Percentiles rank a stretch among this genome's conserved stretches.
Evolutionary conservation across 202 grass and related monocot species (phyloP).

Genomic region (Zoysia matrella): DNA sequence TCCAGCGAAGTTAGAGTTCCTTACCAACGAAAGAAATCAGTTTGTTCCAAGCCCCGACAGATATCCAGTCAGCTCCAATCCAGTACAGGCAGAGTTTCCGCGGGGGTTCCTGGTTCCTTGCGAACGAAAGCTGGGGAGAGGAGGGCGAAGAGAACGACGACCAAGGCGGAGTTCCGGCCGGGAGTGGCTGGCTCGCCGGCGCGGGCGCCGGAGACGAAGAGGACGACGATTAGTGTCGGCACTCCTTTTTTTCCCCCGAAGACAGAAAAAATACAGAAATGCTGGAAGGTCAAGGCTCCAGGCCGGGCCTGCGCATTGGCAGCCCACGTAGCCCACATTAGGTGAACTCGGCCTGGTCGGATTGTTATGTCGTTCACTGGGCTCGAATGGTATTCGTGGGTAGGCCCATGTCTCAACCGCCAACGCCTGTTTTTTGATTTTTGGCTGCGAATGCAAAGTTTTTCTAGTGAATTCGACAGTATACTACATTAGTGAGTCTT

Average conservation of each 20-base stretch:
- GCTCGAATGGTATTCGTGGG: not conserved
- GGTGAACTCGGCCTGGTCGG: not conserved
- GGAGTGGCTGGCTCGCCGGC: not conserved
- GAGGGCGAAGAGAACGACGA: not conserved
- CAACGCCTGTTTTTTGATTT: not conserved
- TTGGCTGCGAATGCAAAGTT: not conserved
- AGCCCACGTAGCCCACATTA: not conserved
- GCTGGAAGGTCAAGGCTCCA: not conserved
- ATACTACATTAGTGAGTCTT: too few species aligned
- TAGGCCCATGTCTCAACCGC: not conserved
- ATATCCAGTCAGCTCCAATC: not conserved
- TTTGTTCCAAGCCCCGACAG: not conserved
- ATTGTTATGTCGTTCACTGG: not conserved
- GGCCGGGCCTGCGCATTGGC: not conserved
- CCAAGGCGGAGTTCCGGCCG: not conserved
- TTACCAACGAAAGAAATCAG: not conserved
- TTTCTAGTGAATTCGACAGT: too few species aligned
- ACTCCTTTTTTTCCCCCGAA: too few species aligned
- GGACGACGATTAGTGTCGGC: not conserved
- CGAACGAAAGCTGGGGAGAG: not conserved
- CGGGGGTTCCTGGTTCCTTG: too few species aligned
- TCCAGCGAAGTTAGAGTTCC: constrained; percentile 19
- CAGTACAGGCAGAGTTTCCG: not conserved
- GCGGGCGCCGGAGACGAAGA: not conserved
- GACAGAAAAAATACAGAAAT: not conserved